Percentiles rank a stretch among this genome's conserved stretches.
Evolutionary conservation across 1,284 basidiomycete species (phyloP).

Genomic region (Fomitopsis betulina): DNA sequence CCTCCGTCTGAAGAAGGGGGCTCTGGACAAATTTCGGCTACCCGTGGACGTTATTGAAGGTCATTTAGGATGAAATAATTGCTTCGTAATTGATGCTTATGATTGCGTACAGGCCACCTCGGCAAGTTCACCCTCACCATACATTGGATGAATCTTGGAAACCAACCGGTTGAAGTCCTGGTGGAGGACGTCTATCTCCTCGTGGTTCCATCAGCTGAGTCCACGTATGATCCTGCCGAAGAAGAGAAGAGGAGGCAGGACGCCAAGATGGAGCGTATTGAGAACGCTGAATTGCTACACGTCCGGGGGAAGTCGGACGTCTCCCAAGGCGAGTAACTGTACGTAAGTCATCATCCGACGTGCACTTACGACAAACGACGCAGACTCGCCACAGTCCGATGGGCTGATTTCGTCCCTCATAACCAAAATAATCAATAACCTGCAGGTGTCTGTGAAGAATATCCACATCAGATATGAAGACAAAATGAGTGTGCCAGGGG

Average conservation of each 20-base stretch:
- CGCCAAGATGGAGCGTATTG: constrained; percentile 85
- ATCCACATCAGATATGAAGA: constrained; percentile 98
- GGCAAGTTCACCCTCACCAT: constrained; percentile 91
- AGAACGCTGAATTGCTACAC: constrained; percentile 86
- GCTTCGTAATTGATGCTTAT: neutral
- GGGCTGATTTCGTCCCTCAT: constrained; percentile 83
- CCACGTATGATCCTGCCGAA: constrained; percentile 76
- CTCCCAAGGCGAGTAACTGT: constrained; percentile 35
- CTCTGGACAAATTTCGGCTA: constrained; percentile 93
- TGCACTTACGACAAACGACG: constrained; percentile 24
- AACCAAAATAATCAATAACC: constrained; percentile 92
- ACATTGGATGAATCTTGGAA: constrained; percentile 95
- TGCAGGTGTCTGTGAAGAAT: constrained; percentile 94
- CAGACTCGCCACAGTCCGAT: constrained; percentile 73
- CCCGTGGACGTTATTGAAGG: constrained; percentile 97
- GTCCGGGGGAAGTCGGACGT: constrained; percentile 59
- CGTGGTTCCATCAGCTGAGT: constrained; percentile 79
- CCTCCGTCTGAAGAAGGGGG: constrained; percentile 88
- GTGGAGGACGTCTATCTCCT: constrained; percentile 96
- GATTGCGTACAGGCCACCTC: constrained; percentile 68
- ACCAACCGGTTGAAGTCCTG: constrained; percentile 88
- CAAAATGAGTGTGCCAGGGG: constrained; percentile 87
- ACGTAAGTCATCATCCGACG: constrained; percentile 1
- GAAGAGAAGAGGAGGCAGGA: constrained; percentile 82
- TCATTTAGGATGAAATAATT: constrained; percentile 21